Conservation (phyloP, 108 stramenopile species). For the Epithemia pelagica region DNA sequence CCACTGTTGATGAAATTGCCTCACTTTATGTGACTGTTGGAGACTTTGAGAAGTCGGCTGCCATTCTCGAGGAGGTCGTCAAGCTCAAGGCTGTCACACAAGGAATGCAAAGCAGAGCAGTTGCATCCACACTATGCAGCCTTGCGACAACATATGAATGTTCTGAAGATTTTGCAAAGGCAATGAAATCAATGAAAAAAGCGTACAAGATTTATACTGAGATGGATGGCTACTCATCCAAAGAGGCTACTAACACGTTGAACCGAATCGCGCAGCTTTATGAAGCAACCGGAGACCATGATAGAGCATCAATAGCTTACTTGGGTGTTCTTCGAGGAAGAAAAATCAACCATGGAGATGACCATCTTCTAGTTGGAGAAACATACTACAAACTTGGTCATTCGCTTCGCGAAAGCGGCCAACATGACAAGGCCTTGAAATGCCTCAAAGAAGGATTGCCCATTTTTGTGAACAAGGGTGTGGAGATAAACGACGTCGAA, state of each 20-base stretch:
- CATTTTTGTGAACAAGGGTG: slow-evolving; percentile 44
- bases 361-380: slow-evolving; percentile 35
- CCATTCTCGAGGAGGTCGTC: slow-evolving; percentile 52
- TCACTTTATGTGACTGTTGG: slow-evolving; percentile 43
- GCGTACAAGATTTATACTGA: slow-evolving; percentile 50
- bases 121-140: slow-evolving; percentile 38
- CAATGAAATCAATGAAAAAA: slow-evolving; percentile 54
- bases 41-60: slow-evolving; percentile 46
- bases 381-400: slow-evolving; percentile 47
- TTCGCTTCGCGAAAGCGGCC: slow-evolving; percentile 36
- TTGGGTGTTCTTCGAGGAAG: slow-evolving; percentile 43
- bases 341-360: slow-evolving; percentile 32
- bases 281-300: slow-evolving; percentile 35
- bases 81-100: slow-evolving; percentile 52
- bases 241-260: slow-evolving; percentile 29
- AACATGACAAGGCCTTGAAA: slow-evolving; percentile 51
- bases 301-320: slow-evolving; percentile 50
- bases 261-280: slow-evolving; percentile 48
- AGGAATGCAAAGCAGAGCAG: slow-evolving; percentile 36
- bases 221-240: slow-evolving; percentile 33
- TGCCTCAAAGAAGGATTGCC: slow-evolving; percentile 58
- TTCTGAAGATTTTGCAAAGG: slow-evolving; percentile 38
- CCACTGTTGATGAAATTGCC: slow-evolving; percentile 52
- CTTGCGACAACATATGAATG: slow-evolving; percentile 49
- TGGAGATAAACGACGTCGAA: slow-evolving; percentile 42